These are phyloP conservation scores for Vaccinium vitisidaea DNA, from an alignment of 148 eudicot species.

Conservation along the genomic window DNA sequence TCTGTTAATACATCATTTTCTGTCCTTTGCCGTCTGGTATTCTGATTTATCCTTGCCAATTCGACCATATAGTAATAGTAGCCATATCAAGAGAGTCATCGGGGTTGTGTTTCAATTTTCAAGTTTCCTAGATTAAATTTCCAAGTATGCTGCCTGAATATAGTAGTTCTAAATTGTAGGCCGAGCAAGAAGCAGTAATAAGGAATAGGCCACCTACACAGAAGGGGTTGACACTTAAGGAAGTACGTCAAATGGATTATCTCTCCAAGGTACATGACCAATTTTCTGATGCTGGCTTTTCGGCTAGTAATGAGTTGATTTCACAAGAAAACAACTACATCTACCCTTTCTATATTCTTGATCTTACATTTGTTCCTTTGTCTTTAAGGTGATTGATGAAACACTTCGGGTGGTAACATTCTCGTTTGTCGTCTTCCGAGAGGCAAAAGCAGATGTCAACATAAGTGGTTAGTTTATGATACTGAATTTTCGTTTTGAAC, in stretches of 20 bases:
- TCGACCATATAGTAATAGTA: background rate
- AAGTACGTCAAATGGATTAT: constrained; percentile 75
- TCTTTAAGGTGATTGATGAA: constrained; percentile 80
- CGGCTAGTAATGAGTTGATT: background rate
- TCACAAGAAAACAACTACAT: too few species aligned
- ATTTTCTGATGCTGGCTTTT: background rate
- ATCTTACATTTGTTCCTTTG: background rate
- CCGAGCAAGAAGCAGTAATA: constrained; percentile 74
- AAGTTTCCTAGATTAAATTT: too few species aligned
- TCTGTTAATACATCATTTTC: too few species aligned
- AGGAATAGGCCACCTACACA: constrained; percentile 58
- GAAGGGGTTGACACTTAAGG: constrained; percentile 65
- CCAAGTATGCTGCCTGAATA: background rate
- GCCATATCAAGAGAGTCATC: background rate
- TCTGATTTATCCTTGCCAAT: background rate
- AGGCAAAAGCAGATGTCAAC: constrained; percentile 67
- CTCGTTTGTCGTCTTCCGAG: constrained; percentile 74
- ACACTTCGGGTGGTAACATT: constrained; percentile 78
- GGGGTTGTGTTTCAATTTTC: background rate
- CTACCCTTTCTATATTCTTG: too few species aligned
- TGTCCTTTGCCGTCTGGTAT: background rate
- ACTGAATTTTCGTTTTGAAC: background rate
- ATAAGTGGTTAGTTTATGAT: constrained; percentile 46
- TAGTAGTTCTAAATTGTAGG: constrained; percentile 30
- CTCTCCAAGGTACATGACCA: constrained; percentile 54